Base-by-base conservation (phyloP, 2,329 filamentous ascomycete genomes). In the Colletotrichum somersetense region DNA sequence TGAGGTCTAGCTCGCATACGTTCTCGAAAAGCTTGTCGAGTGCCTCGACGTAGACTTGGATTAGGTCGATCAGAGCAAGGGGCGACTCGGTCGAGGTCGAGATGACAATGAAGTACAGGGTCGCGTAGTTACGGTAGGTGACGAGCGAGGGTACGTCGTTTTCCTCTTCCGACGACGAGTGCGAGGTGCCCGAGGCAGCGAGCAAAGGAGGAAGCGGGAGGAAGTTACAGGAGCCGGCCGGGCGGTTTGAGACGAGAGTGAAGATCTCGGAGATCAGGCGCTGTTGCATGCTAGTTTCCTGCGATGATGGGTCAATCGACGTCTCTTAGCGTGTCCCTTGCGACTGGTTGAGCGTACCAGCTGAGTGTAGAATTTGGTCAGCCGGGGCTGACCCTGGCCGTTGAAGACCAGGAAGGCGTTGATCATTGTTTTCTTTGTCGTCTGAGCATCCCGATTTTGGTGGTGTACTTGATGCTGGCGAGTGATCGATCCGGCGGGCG, bases 351-450 rank as follows among this genome's bases (percentile, higher is more conserved):
- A 11, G 38, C 84, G 73, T 83, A 97, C 96, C 76, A 99, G 91
- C 81, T 98, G 96, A 2, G 96, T 98, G 82, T 99, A 99, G 87
- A 99, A 99, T 79, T 98, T 98, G 77, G 96, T 98, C 81, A 99
- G 89, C 67, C 96, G 92, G 48, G 96, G 96, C 83, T 99, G 96
- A 75, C 96, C 96, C 78, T 96, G 94, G 85, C 97, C 97, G 80
- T 99, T 99, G 87, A 99, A 99, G 81, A 99, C 96, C 76, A 99
- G 88, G 74, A 99, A 96, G 42, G 97, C 96, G 87, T 97, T 99
- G 83, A 99, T 98, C 96, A 99, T 99, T 76, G 76, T 84, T 74
- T 62, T 44, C 58, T 57, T n/a, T 61, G 64, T 73, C 69, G 71
- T 40, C 73, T 74, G 73, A 59, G 76, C 78, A 77, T 79, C 66